These are phyloP conservation scores for Torulaspora quercuum DNA, from an alignment of 805 yeast species.

Conservation along the genomic window DNA sequence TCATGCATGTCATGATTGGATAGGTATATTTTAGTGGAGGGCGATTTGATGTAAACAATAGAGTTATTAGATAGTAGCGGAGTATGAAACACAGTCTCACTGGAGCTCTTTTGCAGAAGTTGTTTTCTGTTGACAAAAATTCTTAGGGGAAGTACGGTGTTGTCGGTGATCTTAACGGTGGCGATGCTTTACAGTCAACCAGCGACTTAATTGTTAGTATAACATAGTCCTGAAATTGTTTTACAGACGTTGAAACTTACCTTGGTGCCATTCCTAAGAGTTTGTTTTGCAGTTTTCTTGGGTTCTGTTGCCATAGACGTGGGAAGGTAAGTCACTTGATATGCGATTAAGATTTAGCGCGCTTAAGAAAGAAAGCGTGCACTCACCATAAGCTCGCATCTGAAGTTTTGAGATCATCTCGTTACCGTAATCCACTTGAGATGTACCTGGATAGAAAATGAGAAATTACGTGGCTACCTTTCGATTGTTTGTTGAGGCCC, in stretches of 20 bases:
- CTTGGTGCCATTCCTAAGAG: constrained; percentile 15
- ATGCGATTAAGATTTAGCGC: no score
- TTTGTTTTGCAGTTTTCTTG: neutral
- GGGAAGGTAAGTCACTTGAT: no score
- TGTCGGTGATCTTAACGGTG: constrained; percentile 22
- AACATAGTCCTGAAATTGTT: neutral
- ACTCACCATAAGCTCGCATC: no score
- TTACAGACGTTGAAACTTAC: constrained; percentile 8
- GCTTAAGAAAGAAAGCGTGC: no score
- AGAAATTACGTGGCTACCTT: no score
- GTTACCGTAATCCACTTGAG: no score
- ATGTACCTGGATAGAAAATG: no score
- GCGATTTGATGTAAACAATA: constrained; percentile 33
- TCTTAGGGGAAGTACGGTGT: constrained; percentile 26
- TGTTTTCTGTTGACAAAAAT: constrained; percentile 33
- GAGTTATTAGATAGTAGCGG: constrained; percentile 37
- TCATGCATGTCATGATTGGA: constrained; percentile 32
- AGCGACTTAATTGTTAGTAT: constrained; percentile 10
- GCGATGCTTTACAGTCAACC: constrained; percentile 32
- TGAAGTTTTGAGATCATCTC: no score
- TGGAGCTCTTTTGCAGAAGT: constrained; percentile 23
- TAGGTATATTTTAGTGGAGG: constrained; percentile 28
- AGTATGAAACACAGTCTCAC: constrained; percentile 30
- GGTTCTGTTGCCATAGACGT: no score
- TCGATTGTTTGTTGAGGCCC: no score